Base-by-base conservation (phyloP, 352 stramenopile genomes). In the Pythium volutum region DNA sequence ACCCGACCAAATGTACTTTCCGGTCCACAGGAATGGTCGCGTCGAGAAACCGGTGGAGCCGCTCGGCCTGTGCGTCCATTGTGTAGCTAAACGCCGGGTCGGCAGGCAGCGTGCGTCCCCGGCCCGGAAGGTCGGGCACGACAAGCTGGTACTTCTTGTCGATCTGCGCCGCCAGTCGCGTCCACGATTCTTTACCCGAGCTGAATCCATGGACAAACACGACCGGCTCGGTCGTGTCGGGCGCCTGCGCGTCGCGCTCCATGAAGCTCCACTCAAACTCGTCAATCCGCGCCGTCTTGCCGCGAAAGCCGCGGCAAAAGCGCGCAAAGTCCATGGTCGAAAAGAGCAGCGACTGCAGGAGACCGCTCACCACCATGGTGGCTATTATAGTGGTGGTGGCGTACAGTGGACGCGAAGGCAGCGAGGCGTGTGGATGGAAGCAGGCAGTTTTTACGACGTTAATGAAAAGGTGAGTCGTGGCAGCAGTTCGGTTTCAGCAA, bases 191-290 rank as follows among this genome's bases (percentile, higher is more conserved):
- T 46, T 92, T 92, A 33, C 77, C 59, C 25, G 77, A 86, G 52
- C 75, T 84, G 63, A 92, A 92, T 57, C 83, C 83, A 36, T 89
- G 80, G 42, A 92, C 66, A 38, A 89, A 85, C 11, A 90, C 71
- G 1, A 92, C 76, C 0, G 78, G 58, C 55, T 86, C 78, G 15
- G 73, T 74, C 31, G 69, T 59, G 18, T 75, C 64, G 10, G 77
- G 57, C 43, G 70, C 66, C 34, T 77, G 73, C 26, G 64, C 76
- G 14, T 70, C 59, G 14, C 78, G 71, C 59, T 91, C 77, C 33
- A 91, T 81, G 75, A 85, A 91, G 43, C 76, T 84, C 82, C 82
- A 91, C 43, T 77, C 78, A 61, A 88, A 87, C 39, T 82, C 49
- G 69, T 84, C 74, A 18, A 83, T 57, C 25, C 31, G 58, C 16